phyloP scores from a whole-genome alignment of 1,284 basidiomycete genomes.

The Fomitopsis palustris region DNA sequence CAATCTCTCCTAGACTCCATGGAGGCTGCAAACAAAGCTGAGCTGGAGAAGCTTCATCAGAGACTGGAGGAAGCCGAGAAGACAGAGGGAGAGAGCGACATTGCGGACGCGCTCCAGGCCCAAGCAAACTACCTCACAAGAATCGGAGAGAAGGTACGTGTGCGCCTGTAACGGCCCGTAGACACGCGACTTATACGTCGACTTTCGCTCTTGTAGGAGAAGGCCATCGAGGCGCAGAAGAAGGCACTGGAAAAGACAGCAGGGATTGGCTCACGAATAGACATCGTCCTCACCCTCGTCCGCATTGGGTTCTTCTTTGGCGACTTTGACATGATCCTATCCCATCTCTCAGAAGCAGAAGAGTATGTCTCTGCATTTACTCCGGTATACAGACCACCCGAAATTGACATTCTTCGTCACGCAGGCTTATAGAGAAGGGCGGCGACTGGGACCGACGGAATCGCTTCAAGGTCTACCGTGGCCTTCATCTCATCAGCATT shows the following conservation, averaged over 20 bases:
- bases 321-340: conserved; percentile 73
- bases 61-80: conserved; percentile 85
- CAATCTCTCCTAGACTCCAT: conserved; percentile 62
- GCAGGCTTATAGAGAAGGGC: conserved; percentile 88
- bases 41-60: conserved; percentile 77
- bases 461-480: conserved; percentile 94
- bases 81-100: conserved; percentile 92
- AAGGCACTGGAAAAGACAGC: conserved; percentile 90
- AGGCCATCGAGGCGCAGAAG: conserved; percentile 77
- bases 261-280: conserved; percentile 90
- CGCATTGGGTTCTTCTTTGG: conserved; percentile 92
- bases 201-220: conserved; percentile 45
- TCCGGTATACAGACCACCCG: too few relatives aligned
- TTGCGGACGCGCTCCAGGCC: conserved; percentile 84
- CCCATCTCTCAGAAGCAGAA: conserved; percentile 80
- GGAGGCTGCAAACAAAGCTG: conserved; percentile 73
- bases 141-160: conserved; percentile 86
- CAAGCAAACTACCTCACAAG: conserved; percentile 84
- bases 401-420: not conserved
- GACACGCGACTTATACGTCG: not conserved
- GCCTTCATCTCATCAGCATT: conserved; percentile 82
- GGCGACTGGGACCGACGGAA: conserved; percentile 99
- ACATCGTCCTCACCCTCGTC: conserved; percentile 86
- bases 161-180: not conserved
- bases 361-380: conserved; percentile 49